Evolutionary conservation across 139 green algal species (phyloP).

Genomic region (Chlorella ohadii): DNA sequence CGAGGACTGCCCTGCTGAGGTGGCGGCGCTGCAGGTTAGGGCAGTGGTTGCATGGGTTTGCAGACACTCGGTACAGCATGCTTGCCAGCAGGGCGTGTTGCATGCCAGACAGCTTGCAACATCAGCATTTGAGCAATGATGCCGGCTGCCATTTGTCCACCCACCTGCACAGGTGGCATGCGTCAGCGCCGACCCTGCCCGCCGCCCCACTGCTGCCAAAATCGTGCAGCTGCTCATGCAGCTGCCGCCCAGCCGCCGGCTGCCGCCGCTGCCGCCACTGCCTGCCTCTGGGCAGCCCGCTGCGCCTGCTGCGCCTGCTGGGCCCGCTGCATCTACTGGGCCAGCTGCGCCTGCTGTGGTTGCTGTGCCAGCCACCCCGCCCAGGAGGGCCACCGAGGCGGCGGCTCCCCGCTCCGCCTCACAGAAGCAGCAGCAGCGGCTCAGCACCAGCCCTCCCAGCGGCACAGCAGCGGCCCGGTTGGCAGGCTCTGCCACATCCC

Average conservation of each 20-base stretch:
- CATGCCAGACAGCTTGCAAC: not conserved
- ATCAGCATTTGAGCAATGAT: not conserved
- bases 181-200: not conserved
- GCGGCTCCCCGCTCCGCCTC: too few species aligned
- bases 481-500: not conserved
- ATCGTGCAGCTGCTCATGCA: not conserved
- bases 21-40: slow-evolving; percentile 2
- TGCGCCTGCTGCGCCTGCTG: not conserved
- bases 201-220: not conserved
- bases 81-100: too few species aligned
- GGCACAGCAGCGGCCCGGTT: not conserved
- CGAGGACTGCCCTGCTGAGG: slow-evolving; percentile 19
- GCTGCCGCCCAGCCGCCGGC: too few species aligned
- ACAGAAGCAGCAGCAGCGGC: too few species aligned
- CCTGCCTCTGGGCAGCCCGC: not conserved
- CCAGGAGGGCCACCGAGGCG: too few species aligned
- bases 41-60: not conserved
- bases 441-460: not conserved
- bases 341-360: too few species aligned
- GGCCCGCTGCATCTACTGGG: not conserved
- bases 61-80: not conserved
- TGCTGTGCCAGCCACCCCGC: too few species aligned
- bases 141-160: not conserved
- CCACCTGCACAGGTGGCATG: not conserved
- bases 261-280: too few species aligned